These are phyloP conservation scores for Pachysandra terminalis DNA, from an alignment of 164 flowering plant genomes.

Conservation along the genomic window DNA sequence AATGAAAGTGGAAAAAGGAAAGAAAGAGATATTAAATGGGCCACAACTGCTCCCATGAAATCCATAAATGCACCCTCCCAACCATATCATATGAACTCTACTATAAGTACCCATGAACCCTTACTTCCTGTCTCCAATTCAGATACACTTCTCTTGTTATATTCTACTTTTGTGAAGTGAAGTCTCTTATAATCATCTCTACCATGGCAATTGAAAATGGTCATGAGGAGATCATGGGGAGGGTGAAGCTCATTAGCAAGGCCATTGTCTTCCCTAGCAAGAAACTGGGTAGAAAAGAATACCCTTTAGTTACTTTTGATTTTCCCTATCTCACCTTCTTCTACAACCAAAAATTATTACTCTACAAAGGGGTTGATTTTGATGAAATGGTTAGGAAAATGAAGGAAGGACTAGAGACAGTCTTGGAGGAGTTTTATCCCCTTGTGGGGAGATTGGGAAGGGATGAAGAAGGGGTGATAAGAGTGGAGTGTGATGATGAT, in stretches of 20 bases:
- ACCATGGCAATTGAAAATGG: constrained; percentile 23
- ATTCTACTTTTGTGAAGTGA: no score
- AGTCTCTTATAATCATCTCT: constrained; percentile 2
- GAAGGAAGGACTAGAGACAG: constrained; percentile 61
- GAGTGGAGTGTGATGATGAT: constrained; percentile 69
- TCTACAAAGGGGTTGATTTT: constrained; percentile 59
- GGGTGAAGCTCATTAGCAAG: constrained; percentile 42
- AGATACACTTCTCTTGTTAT: no score
- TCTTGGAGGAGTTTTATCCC: constrained; percentile 69
- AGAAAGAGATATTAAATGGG: constrained; percentile 10
- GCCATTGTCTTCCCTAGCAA: constrained; percentile 52
- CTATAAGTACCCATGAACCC: no score
- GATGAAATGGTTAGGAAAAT: constrained; percentile 49
- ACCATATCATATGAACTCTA: no score
- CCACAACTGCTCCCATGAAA: constrained; percentile 18
- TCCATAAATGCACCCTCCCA: constrained; percentile 24
- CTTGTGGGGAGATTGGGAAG: constrained; percentile 72
- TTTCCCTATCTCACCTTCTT: constrained; percentile 85
- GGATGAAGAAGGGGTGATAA: constrained; percentile 83
- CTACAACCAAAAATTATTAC: constrained; percentile 88
- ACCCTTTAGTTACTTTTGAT: constrained; percentile 82
- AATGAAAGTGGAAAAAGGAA: neutral
- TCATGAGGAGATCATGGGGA: constrained; percentile 11
- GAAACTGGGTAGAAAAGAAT: constrained; percentile 45
- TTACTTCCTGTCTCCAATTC: no score